Percentiles rank a stretch among this genome's conserved stretches.
Evolutionary conservation across 176 grass and related monocot species (phyloP).

Genomic region (Avena atlantica): DNA sequence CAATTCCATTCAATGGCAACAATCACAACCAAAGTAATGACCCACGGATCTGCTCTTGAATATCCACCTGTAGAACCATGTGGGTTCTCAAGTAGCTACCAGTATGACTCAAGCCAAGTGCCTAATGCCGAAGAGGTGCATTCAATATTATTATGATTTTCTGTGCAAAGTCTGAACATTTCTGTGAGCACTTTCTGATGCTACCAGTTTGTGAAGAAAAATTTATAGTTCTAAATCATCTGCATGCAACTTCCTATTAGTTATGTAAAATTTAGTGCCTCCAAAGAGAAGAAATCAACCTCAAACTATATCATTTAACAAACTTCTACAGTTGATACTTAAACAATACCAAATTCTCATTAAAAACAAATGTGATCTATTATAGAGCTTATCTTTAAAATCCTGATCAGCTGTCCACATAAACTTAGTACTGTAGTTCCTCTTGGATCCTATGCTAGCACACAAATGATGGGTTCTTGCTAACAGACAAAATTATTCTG

Average conservation of each 20-base stretch:
- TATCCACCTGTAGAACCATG: background rate
- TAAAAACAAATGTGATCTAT: background rate
- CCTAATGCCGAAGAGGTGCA: background rate
- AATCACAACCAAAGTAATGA: background rate
- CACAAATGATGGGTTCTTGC: background rate
- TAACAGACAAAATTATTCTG: constrained; percentile 1
- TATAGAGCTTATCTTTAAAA: background rate
- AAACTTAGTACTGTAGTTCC: background rate
- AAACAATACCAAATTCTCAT: background rate
- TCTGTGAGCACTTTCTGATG: constrained; percentile 9
- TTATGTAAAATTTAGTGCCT: background rate
- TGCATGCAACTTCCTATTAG: background rate
- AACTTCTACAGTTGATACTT: background rate
- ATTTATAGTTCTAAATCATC: background rate
- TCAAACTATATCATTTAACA: background rate
- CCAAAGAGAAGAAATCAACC: constrained; percentile 14
- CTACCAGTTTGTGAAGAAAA: constrained; percentile 9
- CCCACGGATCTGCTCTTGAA: background rate
- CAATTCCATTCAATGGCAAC: background rate
- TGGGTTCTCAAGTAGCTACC: background rate
- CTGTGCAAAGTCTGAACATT: background rate
- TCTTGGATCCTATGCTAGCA: background rate
- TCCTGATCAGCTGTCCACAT: constrained; percentile 4
- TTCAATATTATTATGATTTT: background rate
- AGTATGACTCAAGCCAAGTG: background rate